Base-by-base conservation (phyloP, 805 yeast genomes). In the Wickerhamiella domercqiae region DNA sequence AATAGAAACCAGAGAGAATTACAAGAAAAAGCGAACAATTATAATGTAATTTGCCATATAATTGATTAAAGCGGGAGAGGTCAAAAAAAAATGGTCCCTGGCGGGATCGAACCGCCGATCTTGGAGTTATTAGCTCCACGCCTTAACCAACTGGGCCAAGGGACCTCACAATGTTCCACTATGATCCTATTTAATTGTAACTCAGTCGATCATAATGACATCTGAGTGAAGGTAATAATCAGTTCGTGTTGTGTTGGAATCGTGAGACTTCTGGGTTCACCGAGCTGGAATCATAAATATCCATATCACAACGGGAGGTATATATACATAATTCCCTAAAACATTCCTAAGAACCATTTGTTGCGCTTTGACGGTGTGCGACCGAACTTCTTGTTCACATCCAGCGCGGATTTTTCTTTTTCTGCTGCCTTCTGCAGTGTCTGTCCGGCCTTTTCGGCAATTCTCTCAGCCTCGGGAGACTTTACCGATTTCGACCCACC, bases 71-170 rank as follows among this genome's bases (percentile, higher is more conserved):
- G n/a, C 19, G 16, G 9, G 17, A 15, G n/a, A 37, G 13, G 24
- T 2, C 17, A 39, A 32, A 41, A 38, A 38, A 21, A 28, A 42
- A 32, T 49, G 53, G 53, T 49, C 53, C 45, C 53, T 49, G 51
- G 51, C 53, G 52, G 53, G 53, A 49, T 61, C 65, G 65, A 61
- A 61, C 65, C 57, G 65, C 64, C 49, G 66, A 61, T 61, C 66
- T 61, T 60, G 60, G 65, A 63, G 64, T 61, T 65, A 66, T 66
- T 66, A 66, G 70, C 69, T 64, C 70, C 66, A 65, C 69, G 70
- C 70, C 70, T 64, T 66, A 65, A 66, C 70, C 70, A 66, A 64
- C 70, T 66, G 66, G 70, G 70, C 70, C 70, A 66, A 66, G 70
- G 67, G 70, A 66, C 63, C 63, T 3, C 21, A n/a, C 25, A 14